Conservation (phyloP, 306 rosid genomes). For the Cucurbita argyrosperma region DNA sequence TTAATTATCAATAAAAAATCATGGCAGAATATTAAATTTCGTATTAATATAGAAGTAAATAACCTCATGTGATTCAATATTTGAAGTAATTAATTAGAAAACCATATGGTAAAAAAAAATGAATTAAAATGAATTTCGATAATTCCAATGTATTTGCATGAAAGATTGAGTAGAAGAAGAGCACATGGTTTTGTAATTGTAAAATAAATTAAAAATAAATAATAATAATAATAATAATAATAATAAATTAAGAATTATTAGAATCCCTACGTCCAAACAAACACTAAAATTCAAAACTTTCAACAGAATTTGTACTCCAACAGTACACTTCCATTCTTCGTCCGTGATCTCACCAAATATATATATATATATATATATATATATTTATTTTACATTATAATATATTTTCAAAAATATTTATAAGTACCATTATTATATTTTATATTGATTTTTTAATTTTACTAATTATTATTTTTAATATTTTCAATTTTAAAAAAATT, state of each 20-base stretch:
- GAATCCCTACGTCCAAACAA: slow-evolving; percentile 30
- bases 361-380: too few species aligned
- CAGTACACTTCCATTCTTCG: slow-evolving; percentile 27
- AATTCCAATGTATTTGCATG: background rate
- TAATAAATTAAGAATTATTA: background rate
- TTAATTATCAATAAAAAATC: too few species aligned
- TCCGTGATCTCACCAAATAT: slow-evolving; percentile 19
- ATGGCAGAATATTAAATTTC: too few species aligned
- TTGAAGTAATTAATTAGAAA: too few species aligned
- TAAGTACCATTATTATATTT: too few species aligned
- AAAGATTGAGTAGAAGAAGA: background rate
- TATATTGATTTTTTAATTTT: too few species aligned
- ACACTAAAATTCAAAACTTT: slow-evolving; percentile 32
- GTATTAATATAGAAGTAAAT: too few species aligned
- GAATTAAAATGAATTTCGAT: background rate
- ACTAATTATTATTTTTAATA: too few species aligned
- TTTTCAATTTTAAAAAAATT: too few species aligned
- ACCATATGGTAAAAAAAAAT: too few species aligned
- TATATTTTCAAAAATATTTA: too few species aligned
- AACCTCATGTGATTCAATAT: too few species aligned
- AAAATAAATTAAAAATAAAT: background rate
- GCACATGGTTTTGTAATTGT: background rate
- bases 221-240: background rate
- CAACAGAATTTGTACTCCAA: slow-evolving; percentile 37
- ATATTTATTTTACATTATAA: background rate